These are phyloP conservation scores for Aureobasidium namibiae DNA, from an alignment of 2,329 filamentous ascomycete species.

Conservation along the genomic window DNA sequence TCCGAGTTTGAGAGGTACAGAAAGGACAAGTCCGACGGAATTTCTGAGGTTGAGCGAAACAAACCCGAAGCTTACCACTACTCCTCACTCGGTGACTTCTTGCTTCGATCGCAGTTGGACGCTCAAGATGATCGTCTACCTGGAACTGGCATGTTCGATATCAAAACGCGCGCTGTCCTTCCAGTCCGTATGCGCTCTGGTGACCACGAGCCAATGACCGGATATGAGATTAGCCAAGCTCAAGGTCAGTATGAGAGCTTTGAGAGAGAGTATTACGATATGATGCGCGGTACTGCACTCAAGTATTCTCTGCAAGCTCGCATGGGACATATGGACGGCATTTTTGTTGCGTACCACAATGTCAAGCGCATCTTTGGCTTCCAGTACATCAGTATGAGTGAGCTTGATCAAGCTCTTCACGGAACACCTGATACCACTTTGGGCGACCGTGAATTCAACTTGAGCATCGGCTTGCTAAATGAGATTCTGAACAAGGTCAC, in stretches of 20 bases:
- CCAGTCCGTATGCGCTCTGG: constrained; percentile 80
- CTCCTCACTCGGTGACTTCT: constrained; percentile 73
- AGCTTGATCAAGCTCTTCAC: constrained; percentile 89
- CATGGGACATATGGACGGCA: constrained; percentile 97
- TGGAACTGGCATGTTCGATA: constrained; percentile 87
- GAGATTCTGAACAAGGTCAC: constrained; percentile 70
- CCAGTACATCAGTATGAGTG: constrained; percentile 77
- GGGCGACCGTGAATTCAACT: constrained; percentile 77
- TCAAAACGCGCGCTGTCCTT: constrained; percentile 90
- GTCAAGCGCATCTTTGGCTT: constrained; percentile 93
- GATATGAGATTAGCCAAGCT: constrained; percentile 74
- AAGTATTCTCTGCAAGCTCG: constrained; percentile 96
- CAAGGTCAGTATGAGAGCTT: constrained; percentile 82
- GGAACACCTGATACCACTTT: constrained; percentile 58
- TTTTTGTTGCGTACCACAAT: constrained; percentile 96
- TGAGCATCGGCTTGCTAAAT: constrained; percentile 73
- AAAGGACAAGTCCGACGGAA: constrained; percentile 55
- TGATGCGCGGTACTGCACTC: constrained; percentile 88
- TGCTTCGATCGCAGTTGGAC: constrained; percentile 93
- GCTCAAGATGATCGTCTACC: constrained; percentile 79
- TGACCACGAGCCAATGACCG: constrained; percentile 64
- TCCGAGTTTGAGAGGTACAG: constrained; percentile 82
- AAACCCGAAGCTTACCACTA: constrained; percentile 79
- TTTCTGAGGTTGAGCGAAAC: constrained; percentile 63
- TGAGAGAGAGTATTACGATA: constrained; percentile 92